Conservation (phyloP, 169 alveolate genomes). For the Plasmodium falciparum region DNA sequence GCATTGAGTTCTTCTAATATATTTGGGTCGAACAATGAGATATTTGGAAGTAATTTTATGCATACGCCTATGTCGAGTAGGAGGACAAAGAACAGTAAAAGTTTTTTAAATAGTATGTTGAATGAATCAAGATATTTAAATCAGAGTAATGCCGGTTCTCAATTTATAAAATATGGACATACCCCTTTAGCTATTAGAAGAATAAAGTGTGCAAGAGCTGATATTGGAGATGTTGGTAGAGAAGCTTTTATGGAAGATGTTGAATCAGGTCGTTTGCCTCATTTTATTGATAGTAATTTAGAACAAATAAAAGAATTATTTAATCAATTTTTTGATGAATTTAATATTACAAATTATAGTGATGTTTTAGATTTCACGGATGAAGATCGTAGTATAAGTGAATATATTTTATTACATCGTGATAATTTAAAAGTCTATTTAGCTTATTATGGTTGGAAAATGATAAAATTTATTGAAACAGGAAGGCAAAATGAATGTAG, state of each 20-base stretch:
- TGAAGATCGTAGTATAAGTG: constrained; percentile 80
- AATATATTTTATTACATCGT: constrained; percentile 64
- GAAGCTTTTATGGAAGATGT: constrained; percentile 87
- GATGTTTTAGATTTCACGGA: constrained; percentile 81
- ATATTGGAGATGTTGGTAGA: constrained; percentile 91
- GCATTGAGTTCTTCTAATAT: constrained; percentile 56
- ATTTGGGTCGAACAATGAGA: constrained; percentile 55
- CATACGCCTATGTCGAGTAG: constrained; percentile 69
- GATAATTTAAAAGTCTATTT: constrained; percentile 72
- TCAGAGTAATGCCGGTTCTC: constrained; percentile 79
- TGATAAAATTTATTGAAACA: constrained; percentile 79
- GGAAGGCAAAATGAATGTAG: constrained; percentile 73
- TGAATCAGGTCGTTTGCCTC: constrained; percentile 88
- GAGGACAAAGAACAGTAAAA: constrained; percentile 59
- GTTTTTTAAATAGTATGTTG: constrained; percentile 69
- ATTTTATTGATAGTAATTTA: constrained; percentile 84
- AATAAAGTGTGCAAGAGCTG: constrained; percentile 89
- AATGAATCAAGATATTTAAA: constrained; percentile 67
- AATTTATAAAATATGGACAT: constrained; percentile 85
- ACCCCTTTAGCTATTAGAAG: constrained; percentile 89
- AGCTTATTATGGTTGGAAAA: constrained; percentile 83
- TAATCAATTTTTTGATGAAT: constrained; percentile 83
- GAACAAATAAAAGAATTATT: constrained; percentile 84
- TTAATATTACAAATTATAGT: constrained; percentile 81
- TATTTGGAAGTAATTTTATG: constrained; percentile 70